These are phyloP conservation scores for Trypanosoma conorhini DNA, from an alignment of 208 protist species.

Conservation along the genomic window DNA sequence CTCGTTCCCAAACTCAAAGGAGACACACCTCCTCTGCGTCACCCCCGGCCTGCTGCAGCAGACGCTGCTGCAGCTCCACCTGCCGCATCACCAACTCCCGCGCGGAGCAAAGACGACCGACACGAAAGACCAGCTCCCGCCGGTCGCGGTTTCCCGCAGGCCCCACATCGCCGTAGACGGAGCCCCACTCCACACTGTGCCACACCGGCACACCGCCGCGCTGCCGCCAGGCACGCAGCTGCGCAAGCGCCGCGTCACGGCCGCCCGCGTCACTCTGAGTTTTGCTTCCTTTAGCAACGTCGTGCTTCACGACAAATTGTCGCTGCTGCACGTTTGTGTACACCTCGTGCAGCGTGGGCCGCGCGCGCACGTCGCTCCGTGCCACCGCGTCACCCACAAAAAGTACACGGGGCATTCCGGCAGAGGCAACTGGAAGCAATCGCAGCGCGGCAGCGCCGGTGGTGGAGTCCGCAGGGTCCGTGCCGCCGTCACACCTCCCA, in stretches of 20 bases:
- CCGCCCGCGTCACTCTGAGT: not conserved
- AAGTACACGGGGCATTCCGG: constrained; percentile 54
- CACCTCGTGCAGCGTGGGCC: constrained; percentile 33
- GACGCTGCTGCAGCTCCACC: constrained; percentile 22
- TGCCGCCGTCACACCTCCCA: not conserved
- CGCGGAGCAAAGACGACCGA: constrained; percentile 33
- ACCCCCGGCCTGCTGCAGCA: constrained; percentile 17
- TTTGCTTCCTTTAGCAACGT: not conserved
- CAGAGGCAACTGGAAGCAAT: constrained; percentile 52
- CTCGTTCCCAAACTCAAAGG: not conserved
- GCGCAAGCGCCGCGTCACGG: not conserved
- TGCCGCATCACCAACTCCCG: constrained; percentile 27
- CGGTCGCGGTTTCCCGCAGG: constrained; percentile 19
- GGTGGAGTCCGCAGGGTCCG: not conserved
- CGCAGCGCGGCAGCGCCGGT: not conserved
- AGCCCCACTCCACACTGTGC: constrained; percentile 53
- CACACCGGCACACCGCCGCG: constrained; percentile 36
- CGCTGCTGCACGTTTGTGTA: constrained; percentile 38
- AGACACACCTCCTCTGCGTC: not conserved
- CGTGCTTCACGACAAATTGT: constrained; percentile 28
- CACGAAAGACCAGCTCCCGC: constrained; percentile 45
- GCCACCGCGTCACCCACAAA: constrained; percentile 47
- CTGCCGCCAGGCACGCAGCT: constrained; percentile 23
- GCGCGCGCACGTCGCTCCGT: constrained; percentile 35
- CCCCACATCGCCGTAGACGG: constrained; percentile 45